Evolutionary conservation across 169 alveolate species (phyloP), one percentile per base, ranked within the genome.

Genomic region (Babesia bovis): DNA sequence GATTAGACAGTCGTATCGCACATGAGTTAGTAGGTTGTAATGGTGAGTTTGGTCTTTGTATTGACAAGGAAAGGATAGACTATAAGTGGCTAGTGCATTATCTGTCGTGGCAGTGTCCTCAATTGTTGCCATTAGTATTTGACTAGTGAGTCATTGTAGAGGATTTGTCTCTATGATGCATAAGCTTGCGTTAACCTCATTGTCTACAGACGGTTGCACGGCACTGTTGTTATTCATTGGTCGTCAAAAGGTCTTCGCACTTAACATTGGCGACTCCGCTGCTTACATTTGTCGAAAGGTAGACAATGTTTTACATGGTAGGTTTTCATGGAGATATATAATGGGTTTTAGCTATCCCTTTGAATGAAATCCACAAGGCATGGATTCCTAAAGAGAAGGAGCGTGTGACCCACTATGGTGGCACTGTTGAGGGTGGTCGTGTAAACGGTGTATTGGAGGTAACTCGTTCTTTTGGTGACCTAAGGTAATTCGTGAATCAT

Each of bases 381-480:
- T 96, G 96, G 89, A 89, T 94, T 53, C 89, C 90, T 36, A 85
- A 82, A 47, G 99, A 97, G 85, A 90, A 91, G 73, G 92, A 93
- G 51, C 85, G 99, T 47, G 95, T 97, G 25, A 82, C 89, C 28
- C 78, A 86, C 47, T 94, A 94, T 59, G 99, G 99, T 9, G 99
- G 99, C 1, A 87, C 94, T 36, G 96, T 97, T 3, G 97, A 95
- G 73, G 96, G 95, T 67, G 98, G 98, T 42, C 76, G 99, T 66
- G 97, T 97, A 30, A 94, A 95, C 71, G 99, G 98, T 25, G 89
- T 90, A 63, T 77, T 97, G 44, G 97, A 96, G 78, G 94, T 97
- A 57, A 93, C 98, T 9, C 89, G 99, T 55, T 93, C 99, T 15
- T 83, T 97, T 49, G 99, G 99, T 15, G 99, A 97, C 83, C 74